Evolutionary conservation across 805 yeast species (phyloP).

Genomic region (Pichia rugopelliculosa): DNA sequence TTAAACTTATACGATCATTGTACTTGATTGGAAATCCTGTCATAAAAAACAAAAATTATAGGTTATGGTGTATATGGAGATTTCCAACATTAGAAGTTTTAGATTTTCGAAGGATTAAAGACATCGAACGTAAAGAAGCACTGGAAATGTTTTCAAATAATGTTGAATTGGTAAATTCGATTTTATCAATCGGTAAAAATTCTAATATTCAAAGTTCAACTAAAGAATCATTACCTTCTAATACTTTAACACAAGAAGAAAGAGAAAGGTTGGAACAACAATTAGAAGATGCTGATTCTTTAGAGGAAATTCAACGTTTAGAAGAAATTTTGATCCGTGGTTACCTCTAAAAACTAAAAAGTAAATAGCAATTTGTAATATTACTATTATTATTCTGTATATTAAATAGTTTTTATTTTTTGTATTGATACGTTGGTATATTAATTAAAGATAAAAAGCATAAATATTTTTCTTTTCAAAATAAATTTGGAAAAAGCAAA

Average conservation of each 20-base stretch:
- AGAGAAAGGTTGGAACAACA: slow-evolving; percentile 42
- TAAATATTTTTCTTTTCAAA: background rate
- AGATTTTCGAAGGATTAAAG: slow-evolving; percentile 60
- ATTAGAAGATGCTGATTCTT: slow-evolving; percentile 53
- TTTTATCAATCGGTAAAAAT: slow-evolving; percentile 15
- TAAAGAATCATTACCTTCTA: background rate
- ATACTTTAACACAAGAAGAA: slow-evolving; percentile 48
- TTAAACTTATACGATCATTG: slow-evolving; percentile 40
- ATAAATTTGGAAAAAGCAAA: background rate
- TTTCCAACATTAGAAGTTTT: slow-evolving; percentile 57
- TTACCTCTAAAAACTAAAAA: slow-evolving; percentile 13
- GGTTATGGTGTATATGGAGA: slow-evolving; percentile 52
- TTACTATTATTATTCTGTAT: background rate
- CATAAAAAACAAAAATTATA: slow-evolving; percentile 41
- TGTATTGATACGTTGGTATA: background rate
- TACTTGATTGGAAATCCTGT: slow-evolving; percentile 56
- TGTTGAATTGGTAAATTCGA: slow-evolving; percentile 25
- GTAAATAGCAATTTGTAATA: background rate
- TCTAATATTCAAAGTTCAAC: background rate
- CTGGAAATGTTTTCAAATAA: slow-evolving; percentile 34
- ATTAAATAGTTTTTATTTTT: background rate
- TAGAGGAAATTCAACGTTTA: slow-evolving; percentile 69
- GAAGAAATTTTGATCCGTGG: slow-evolving; percentile 46
- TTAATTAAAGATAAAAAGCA: background rate
- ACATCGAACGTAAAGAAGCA: slow-evolving; percentile 44